Conservation (phyloP, 768 basidiomycete species). For the Trametes elegans region DNA sequence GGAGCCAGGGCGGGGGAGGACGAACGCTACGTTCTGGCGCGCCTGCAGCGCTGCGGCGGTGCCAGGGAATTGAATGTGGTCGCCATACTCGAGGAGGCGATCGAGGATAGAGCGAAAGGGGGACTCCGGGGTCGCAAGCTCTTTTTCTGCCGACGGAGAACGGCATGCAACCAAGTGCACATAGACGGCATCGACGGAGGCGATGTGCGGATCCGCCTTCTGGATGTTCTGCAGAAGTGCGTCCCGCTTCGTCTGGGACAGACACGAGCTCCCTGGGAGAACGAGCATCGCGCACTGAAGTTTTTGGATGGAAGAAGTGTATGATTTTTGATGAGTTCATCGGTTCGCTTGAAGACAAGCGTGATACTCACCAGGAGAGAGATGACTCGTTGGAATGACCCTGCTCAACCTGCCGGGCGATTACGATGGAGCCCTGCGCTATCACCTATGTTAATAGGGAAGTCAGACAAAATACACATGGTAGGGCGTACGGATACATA, state of each 20-base stretch:
- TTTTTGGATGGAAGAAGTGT: not conserved
- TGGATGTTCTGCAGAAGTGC: constrained; percentile 63
- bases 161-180: constrained; percentile 79
- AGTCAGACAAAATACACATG: not conserved
- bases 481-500: not conserved
- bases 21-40: constrained; percentile 53
- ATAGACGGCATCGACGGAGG: constrained; percentile 78
- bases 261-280: constrained; percentile 71
- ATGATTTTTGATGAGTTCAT: not conserved
- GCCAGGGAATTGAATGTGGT: constrained; percentile 53
- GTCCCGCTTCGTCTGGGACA: constrained; percentile 70
- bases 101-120: constrained; percentile 53
- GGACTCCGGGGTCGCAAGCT: constrained; percentile 46
- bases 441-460: not conserved
- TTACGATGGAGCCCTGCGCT: not conserved
- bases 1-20: constrained; percentile 83
- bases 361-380: not conserved
- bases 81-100: constrained; percentile 82
- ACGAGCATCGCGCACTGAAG: constrained; percentile 66
- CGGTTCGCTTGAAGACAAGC: not conserved
- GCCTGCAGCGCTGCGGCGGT: constrained; percentile 39
- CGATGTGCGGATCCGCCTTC: constrained; percentile 46
- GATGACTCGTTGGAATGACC: not conserved
- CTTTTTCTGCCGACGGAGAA: constrained; percentile 41
- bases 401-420: not conserved